These are phyloP conservation scores for Trebouxia gelatinosa DNA, from an alignment of 163 green algal genomes.

Conservation along the genomic window DNA sequence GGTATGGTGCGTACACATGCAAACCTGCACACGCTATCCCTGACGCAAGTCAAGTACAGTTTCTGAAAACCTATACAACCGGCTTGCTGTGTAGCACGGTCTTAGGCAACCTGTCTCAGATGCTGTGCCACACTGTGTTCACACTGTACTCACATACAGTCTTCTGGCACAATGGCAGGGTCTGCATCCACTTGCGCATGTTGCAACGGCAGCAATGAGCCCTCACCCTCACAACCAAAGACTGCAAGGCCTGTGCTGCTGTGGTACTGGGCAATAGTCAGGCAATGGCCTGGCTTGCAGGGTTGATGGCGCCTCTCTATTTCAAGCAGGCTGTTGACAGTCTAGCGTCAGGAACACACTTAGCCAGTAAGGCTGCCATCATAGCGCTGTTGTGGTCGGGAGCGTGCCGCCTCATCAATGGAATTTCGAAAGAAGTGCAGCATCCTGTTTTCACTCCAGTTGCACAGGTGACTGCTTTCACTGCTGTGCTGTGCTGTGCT, in stretches of 20 bases:
- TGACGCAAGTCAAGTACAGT: too few species aligned
- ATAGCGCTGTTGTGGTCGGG: slow-evolving; percentile 42
- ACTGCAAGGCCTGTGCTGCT: too few species aligned
- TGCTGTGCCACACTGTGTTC: not conserved
- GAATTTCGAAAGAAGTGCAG: slow-evolving; percentile 86
- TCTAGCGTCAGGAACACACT: slow-evolving; percentile 34
- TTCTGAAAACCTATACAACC: not conserved
- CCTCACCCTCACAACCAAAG: too few species aligned
- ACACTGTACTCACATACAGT: not conserved
- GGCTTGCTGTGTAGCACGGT: not conserved
- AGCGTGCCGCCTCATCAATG: slow-evolving; percentile 65
- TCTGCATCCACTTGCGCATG: too few species aligned
- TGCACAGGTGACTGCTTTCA: slow-evolving; percentile 60
- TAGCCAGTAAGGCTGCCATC: slow-evolving; percentile 13
- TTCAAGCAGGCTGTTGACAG: slow-evolving; percentile 84
- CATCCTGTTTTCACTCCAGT: slow-evolving; percentile 85
- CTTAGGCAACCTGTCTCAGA: not conserved
- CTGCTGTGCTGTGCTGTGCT: too few species aligned
- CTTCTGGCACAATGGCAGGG: too few species aligned
- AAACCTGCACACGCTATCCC: not conserved
- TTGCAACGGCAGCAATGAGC: too few species aligned
- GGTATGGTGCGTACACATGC: not conserved
- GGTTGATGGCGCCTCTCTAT: slow-evolving; percentile 71
- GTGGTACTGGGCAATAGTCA: too few species aligned
- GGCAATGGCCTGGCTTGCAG: slow-evolving; percentile 37